Evolutionary conservation across 2,329 filamentous ascomycete species (phyloP).

Genomic region (Blastomyces percursus): DNA sequence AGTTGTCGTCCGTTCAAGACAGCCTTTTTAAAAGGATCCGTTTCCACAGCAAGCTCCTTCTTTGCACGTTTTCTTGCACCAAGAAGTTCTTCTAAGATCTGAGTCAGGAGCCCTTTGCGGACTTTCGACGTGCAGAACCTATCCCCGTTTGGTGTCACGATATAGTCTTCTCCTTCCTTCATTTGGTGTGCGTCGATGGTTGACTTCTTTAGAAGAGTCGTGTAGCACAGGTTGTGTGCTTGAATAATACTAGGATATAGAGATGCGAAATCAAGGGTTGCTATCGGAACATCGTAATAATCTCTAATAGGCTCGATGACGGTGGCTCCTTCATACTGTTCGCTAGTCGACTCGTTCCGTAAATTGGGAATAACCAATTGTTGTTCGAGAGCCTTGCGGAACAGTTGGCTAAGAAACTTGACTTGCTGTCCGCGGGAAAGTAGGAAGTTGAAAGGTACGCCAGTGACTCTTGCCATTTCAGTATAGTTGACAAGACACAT

Average conservation of each 20-base stretch:
- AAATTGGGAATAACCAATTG: constrained; percentile 89
- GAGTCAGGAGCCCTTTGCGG: constrained; percentile 80
- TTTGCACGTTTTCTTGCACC: constrained; percentile 91
- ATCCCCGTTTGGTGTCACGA: constrained; percentile 88
- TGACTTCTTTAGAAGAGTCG: constrained; percentile 71
- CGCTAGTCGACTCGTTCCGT: constrained; percentile 57
- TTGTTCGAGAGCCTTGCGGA: constrained; percentile 86
- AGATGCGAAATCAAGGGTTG: constrained; percentile 96
- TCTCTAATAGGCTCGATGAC: constrained; percentile 91
- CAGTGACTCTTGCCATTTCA: constrained; percentile 98
- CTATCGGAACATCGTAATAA: constrained; percentile 90
- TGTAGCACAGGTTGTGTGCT: constrained; percentile 97
- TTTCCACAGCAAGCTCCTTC: constrained; percentile 76
- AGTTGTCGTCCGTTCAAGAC: constrained; percentile 95
- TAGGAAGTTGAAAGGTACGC: constrained; percentile 92
- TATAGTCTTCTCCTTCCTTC: constrained; percentile 87
- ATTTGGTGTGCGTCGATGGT: constrained; percentile 65
- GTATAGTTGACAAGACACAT: constrained; percentile 99
- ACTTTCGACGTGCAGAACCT: constrained; percentile 81
- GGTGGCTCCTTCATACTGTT: constrained; percentile 94
- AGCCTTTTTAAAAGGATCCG: constrained; percentile 93
- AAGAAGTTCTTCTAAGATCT: constrained; percentile 91
- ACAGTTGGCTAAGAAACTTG: constrained; percentile 94
- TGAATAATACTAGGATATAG: constrained; percentile 98
- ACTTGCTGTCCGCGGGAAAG: constrained; percentile 89